Evolutionary conservation across 345 rosid species (phyloP).

Genomic region (Lepidium didymum): DNA sequence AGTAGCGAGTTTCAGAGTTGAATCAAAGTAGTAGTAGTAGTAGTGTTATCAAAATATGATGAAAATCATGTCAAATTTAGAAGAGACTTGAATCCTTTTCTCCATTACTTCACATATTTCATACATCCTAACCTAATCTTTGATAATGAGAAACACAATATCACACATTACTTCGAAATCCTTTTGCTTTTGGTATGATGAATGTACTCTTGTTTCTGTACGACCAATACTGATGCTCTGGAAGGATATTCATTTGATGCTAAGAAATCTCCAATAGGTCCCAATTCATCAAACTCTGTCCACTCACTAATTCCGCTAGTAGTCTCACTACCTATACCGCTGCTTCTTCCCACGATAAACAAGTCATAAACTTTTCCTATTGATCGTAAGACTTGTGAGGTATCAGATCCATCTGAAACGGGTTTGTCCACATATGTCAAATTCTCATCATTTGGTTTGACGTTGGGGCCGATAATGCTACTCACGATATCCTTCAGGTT

Average conservation of each 20-base stretch:
- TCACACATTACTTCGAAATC: neutral
- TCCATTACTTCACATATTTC: neutral
- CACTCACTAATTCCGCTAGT: constrained; percentile 42
- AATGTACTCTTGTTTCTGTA: constrained; percentile 21
- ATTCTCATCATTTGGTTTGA: neutral
- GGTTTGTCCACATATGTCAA: constrained; percentile 14
- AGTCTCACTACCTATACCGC: constrained; percentile 21
- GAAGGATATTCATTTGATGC: constrained; percentile 41
- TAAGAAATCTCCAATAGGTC: constrained; percentile 50
- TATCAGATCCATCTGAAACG: constrained; percentile 37
- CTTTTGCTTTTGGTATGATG: neutral
- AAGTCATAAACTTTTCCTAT: constrained; percentile 33
- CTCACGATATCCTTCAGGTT: constrained; percentile 24
- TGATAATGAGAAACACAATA: neutral
- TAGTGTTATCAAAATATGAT: neutral
- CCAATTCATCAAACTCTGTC: constrained; percentile 59
- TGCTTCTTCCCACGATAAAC: constrained; percentile 43
- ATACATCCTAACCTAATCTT: neutral
- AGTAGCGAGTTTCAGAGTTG: neutral
- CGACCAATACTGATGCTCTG: constrained; percentile 30
- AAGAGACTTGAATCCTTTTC: neutral
- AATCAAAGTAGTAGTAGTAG: neutral
- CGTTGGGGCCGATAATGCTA: neutral
- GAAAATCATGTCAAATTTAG: neutral
- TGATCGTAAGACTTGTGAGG: constrained; percentile 21